Evolutionary conservation across 1,284 basidiomycete genomes (phyloP).

Genomic region (Sanghuangporus baumii): DNA sequence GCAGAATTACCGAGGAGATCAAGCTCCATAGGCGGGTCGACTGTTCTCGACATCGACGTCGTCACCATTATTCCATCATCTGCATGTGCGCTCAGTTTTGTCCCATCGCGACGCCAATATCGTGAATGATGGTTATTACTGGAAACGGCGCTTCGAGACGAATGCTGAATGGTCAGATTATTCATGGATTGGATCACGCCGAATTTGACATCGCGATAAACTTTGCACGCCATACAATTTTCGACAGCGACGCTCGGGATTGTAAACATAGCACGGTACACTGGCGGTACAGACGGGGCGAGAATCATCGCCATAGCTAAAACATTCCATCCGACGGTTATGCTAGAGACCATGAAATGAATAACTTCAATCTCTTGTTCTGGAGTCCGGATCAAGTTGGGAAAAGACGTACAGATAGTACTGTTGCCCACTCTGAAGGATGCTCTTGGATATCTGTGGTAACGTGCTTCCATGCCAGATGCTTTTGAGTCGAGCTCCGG

Average conservation of each 20-base stretch:
- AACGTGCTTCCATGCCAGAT: constrained; percentile 26
- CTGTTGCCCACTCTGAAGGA: constrained; percentile 29
- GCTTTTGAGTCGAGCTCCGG: not conserved
- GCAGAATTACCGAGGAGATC: not conserved
- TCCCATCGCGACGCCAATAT: not conserved
- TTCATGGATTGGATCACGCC: constrained; percentile 8
- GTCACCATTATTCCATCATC: not conserved
- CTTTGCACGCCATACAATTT: constrained; percentile 28
- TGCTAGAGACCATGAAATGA: constrained; percentile 13
- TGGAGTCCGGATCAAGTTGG: not conserved
- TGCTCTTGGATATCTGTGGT: constrained; percentile 24
- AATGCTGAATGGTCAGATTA: not conserved
- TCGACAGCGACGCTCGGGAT: constrained; percentile 23
- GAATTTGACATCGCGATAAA: constrained; percentile 24
- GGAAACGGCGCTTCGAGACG: not conserved
- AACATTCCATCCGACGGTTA: constrained; percentile 24
- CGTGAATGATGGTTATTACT: not conserved
- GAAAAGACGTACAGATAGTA: constrained; percentile 28
- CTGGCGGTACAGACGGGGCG: constrained; percentile 11
- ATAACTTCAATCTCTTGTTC: not conserved
- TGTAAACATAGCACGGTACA: constrained; percentile 18
- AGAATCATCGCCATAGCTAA: constrained; percentile 22
- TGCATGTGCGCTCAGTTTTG: not conserved
- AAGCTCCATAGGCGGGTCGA: not conserved
- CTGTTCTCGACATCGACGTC: not conserved